Conservation (phyloP, 2,329 filamentous ascomycete species). For the Cladophialophora exuberans region DNA sequence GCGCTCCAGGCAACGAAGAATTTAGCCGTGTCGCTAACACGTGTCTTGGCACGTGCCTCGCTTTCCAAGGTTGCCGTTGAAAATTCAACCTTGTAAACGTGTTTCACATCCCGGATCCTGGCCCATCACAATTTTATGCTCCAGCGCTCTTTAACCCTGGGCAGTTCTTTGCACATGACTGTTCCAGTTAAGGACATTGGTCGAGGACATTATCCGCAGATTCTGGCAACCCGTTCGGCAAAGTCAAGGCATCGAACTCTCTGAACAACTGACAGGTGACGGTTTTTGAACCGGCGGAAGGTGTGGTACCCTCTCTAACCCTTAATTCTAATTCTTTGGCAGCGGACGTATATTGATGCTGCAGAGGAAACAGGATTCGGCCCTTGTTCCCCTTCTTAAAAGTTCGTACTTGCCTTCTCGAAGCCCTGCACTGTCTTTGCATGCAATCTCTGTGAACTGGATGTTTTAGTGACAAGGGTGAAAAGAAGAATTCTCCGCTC, state of each 20-base stretch:
- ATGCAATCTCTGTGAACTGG: too few relatives aligned
- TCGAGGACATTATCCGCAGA: not conserved
- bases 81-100: not conserved
- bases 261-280: too few relatives aligned
- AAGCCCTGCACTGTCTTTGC: too few relatives aligned
- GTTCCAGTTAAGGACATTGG: not conserved
- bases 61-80: not conserved
- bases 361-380: too few relatives aligned
- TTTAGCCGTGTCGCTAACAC: not conserved
- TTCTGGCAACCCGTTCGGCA: not conserved
- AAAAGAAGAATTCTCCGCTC: not conserved
- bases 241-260: too few relatives aligned
- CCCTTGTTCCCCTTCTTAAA: too few relatives aligned
- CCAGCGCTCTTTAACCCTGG: not conserved
- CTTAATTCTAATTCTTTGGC: not conserved
- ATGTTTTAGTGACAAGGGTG: not conserved
- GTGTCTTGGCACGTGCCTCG: too few relatives aligned
- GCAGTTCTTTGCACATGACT: not conserved
- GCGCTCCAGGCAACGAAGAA: not conserved
- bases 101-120: constrained; percentile 1
- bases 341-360: too few relatives aligned
- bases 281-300: too few relatives aligned
- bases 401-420: too few relatives aligned
- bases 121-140: not conserved
- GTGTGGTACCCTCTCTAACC: too few relatives aligned